Percentiles rank a stretch among this genome's conserved stretches.
Evolutionary conservation across 306 rosid species (phyloP).

Genomic region (Albizia julibrissin): DNA sequence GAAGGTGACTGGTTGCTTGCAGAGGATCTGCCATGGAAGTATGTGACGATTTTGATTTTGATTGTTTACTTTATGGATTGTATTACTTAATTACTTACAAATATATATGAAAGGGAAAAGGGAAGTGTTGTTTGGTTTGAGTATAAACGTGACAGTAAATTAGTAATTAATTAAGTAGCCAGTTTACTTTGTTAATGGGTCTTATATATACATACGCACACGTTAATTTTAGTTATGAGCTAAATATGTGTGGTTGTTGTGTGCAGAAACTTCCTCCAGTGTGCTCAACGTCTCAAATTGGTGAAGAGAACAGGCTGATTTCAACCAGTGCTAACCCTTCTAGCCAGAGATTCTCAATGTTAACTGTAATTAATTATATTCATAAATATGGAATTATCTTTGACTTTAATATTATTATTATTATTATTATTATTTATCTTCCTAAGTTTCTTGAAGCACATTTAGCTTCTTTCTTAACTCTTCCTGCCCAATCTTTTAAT

Average conservation of each 20-base stretch:
- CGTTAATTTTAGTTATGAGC: too few relatives aligned
- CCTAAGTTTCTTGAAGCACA: neutral
- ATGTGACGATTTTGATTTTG: neutral
- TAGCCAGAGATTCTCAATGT: neutral
- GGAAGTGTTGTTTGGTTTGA: neutral
- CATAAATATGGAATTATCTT: neutral
- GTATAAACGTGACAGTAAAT: neutral
- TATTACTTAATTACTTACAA: too few relatives aligned
- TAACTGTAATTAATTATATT: conserved; percentile 25
- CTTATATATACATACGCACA: too few relatives aligned
- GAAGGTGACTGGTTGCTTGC: conserved; percentile 91
- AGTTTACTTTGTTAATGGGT: too few relatives aligned
- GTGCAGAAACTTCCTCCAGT: conserved; percentile 55
- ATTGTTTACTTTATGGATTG: too few relatives aligned
- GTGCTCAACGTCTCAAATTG: conserved; percentile 66
- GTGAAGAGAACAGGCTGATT: conserved; percentile 34
- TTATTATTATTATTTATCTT: too few relatives aligned
- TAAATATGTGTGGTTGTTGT: neutral
- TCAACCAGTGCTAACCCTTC: neutral
- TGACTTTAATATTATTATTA: neutral
- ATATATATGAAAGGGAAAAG: neutral
- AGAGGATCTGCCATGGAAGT: conserved; percentile 84
- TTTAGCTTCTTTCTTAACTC: neutral
- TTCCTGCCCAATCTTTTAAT: neutral
- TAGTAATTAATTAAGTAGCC: too few relatives aligned